These are phyloP conservation scores for Sapria himalayana DNA, from an alignment of 345 rosid genomes.

Conservation along the genomic window DNA sequence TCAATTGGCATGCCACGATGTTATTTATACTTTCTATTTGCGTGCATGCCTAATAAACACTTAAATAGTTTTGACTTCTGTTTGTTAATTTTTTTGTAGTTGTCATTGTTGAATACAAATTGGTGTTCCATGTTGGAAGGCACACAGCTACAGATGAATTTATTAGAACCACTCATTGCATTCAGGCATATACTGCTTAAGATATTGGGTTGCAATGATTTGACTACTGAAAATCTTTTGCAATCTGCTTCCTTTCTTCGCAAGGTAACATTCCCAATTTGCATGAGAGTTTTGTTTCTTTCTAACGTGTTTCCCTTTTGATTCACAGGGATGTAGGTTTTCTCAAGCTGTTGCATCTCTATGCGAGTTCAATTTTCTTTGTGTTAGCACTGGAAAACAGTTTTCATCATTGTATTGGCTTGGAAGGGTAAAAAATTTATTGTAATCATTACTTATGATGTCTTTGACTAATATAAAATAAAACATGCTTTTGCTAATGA, in stretches of 20 bases:
- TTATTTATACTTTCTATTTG: too few relatives aligned
- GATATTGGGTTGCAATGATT: constrained; percentile 43
- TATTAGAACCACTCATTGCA: constrained; percentile 81
- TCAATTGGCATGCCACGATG: too few relatives aligned
- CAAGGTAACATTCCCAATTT: constrained; percentile 30
- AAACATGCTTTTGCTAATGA: too few relatives aligned
- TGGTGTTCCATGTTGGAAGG: constrained; percentile 54
- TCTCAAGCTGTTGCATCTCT: constrained; percentile 76
- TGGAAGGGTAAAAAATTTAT: constrained; percentile 52
- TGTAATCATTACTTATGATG: not conserved
- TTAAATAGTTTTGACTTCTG: too few relatives aligned
- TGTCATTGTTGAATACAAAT: constrained; percentile 48
- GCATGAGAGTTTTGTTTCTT: not conserved
- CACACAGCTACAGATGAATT: constrained; percentile 72
- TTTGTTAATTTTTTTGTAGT: constrained; percentile 22
- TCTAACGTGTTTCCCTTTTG: constrained; percentile 6
- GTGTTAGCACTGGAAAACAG: constrained; percentile 23
- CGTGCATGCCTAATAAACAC: too few relatives aligned
- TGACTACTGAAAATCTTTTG: constrained; percentile 51
- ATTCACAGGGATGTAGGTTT: constrained; percentile 54
- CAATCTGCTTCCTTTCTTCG: constrained; percentile 82
- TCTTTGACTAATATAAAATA: too few relatives aligned
- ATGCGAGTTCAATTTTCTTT: constrained; percentile 64
- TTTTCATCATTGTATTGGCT: constrained; percentile 40
- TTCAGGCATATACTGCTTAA: constrained; percentile 74